Evolutionary conservation across 176 grass and related monocot genomes (phyloP), one percentile per base, ranked within the genome.

Genomic region (Dactylis glomerata): DNA sequence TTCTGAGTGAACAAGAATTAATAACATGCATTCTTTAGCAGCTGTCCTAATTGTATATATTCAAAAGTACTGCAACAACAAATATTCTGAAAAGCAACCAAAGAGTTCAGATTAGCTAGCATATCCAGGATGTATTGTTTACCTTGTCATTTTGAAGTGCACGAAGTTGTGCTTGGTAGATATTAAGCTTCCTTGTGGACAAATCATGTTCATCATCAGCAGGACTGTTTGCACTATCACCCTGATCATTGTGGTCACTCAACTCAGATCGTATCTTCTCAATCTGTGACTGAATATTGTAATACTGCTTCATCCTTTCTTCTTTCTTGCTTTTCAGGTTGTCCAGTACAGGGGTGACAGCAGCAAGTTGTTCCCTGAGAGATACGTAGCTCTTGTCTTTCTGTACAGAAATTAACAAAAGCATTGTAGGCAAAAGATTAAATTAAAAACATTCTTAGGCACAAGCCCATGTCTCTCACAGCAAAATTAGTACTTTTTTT

Each of bases 61-160:
- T 32, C 16, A 27, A 10, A 63, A 86, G 41, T 63, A 31, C 8
- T 24, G 15, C 83, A 82, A 55, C 67, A 33, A 61, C 78, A 30
- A 41, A 15, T 52, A 64, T 26, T 33, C 52, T 19, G 9, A 19
- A 51, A 81, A 49, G 40, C 1, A 70, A 22, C 32, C 26, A 17
- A 5, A 26, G 17, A 52, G 56, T 86, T 64, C 44, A 65, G n/a
- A 74, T 31, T 81, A 65, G 11, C 14, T 82, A 16, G 13, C 13
- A 19, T 24, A 76, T 66, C 76, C 33, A 77, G 16, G 32, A 77
- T 30, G 23, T n/a, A 55, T 54, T 47, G 38, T 64, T 73, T 88
- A 98, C 96, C 96, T 95, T 98, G 20, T 99, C 96, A 84, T 99
- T 99, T 69, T 99, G 92, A 83, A 99, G 93, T 26, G 90, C 77